A percentile compares a stretch with the other conserved stretches of the same genome.
Evolutionary conservation across 176 grass and related monocot species (phyloP).

Genomic region (Eremochloa ophiuroides): DNA sequence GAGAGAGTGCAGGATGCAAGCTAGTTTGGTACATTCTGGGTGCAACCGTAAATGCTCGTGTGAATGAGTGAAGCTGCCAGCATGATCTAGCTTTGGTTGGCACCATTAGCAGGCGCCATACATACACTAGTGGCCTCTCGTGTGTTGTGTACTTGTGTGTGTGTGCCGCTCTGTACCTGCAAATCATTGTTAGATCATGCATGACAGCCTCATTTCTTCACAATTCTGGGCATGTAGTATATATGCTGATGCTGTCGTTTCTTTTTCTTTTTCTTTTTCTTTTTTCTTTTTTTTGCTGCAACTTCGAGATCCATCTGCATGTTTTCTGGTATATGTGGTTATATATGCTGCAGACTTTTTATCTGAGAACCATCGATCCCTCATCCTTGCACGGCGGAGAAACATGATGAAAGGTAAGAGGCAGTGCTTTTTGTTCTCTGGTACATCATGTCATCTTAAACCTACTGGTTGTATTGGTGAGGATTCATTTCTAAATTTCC

Average conservation of each 20-base stretch:
- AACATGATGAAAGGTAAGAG: neutral
- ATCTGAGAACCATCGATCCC: neutral
- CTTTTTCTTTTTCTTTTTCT: neutral
- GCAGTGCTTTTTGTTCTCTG: neutral
- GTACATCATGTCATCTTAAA: neutral
- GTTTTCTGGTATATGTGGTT: neutral
- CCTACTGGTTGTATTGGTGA: neutral
- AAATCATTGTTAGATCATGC: constrained; percentile 55
- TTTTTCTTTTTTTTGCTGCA: neutral
- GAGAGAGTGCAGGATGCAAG: neutral
- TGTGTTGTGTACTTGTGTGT: neutral
- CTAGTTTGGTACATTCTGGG: neutral
- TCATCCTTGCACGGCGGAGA: neutral
- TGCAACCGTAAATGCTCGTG: constrained; percentile 10
- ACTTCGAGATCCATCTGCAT: neutral
- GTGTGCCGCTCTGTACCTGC: neutral
- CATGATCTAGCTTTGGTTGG: constrained; percentile 64
- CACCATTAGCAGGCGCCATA: neutral
- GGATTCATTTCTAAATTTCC: neutral
- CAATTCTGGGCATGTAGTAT: neutral
- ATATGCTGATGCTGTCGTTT: neutral
- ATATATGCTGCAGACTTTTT: neutral
- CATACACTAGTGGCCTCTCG: neutral
- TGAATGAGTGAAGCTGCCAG: constrained; percentile 80
- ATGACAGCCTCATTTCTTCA: constrained; percentile 64